phyloP scores from a whole-genome alignment of 192 early-diverging fungal genomes.

The Diversispora epigaea region DNA sequence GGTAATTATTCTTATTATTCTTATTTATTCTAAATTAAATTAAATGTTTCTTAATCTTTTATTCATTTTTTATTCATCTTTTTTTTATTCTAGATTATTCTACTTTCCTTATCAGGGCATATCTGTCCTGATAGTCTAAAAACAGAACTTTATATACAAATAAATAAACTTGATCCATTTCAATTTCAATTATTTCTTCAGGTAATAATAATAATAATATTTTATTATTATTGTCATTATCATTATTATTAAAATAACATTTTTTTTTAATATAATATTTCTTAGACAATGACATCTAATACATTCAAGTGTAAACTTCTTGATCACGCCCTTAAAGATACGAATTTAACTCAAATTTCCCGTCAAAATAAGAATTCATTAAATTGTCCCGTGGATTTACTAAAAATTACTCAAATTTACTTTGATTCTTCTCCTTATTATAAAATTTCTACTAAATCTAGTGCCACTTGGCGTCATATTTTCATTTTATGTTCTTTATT shows the following conservation, averaged over 20 bases:
- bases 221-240: not conserved
- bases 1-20: conserved; percentile 3
- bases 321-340: conserved; percentile 13
- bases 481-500: conserved; percentile 16
- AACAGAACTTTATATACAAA: conserved; percentile 11
- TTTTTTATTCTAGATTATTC: conserved; percentile 26
- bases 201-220: not conserved
- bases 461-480: conserved; percentile 15
- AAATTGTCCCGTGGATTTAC: not conserved
- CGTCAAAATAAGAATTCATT: not conserved
- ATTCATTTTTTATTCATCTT: not conserved
- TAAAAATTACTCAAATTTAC: conserved; percentile 13
- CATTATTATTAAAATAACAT: not conserved
- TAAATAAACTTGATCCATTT: not conserved
- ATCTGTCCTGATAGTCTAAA: conserved; percentile 12
- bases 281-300: conserved; percentile 7
- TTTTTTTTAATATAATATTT: not conserved
- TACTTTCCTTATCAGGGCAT: conserved; percentile 22
- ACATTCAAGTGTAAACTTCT: conserved; percentile 16
- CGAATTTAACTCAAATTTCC: not conserved
- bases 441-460: not conserved
- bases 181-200: conserved; percentile 10
- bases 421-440: conserved; percentile 8
- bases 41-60: not conserved
- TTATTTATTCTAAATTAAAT: no score